Evolutionary conservation across 345 rosid genomes (phyloP), one percentile per base, ranked within the genome.

Genomic region (Microthlaspi erraticum): DNA sequence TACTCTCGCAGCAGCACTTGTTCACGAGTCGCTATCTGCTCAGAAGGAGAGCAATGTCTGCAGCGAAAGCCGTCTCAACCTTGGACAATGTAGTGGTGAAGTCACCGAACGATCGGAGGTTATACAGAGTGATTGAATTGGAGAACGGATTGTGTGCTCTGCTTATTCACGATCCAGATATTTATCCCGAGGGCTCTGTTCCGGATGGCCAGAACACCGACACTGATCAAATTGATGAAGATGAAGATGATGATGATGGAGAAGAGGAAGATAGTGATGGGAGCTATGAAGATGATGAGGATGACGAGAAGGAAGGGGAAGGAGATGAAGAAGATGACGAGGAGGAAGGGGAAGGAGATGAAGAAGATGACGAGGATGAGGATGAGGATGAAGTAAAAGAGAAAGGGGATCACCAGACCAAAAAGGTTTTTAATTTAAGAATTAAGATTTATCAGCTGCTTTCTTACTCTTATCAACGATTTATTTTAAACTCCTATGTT

Each of bases 81-180:
- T 80, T 85, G 14, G 93, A 87, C 75, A 80, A 74, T 34, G 53
- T 81, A 12, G 96, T 94, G n/a, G 71, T 94, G 12, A 94, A 89
- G 75, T 87, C 99, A 10, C 98, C 96, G 1, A 83, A 88, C 68
- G 99, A 94, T 72, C 73, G 78, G 66, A 85, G 92, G 8, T 73
- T 89, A 5, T 94, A 94, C 81, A 78, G 98, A 71, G 72, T 82
- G 57, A 73, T 89, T 64, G 82, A 84, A 60, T 87, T 94, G 34
- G 79, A 83, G 42, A 94, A 88, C 34, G 95, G 97, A 12, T 88
- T 94, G 66, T 82, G 81, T 66, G 93, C 93, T 70, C 79, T 94
- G 73, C 90, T 94, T 49, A 83, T 94, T 70, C 97, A 94, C 78
- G 99, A 94, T 82, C 97, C 99, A 32, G 93, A 91, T 83, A 89